phyloP scores from a whole-genome alignment of 78 protist species.

The Emiliania huxleyi region DNA sequence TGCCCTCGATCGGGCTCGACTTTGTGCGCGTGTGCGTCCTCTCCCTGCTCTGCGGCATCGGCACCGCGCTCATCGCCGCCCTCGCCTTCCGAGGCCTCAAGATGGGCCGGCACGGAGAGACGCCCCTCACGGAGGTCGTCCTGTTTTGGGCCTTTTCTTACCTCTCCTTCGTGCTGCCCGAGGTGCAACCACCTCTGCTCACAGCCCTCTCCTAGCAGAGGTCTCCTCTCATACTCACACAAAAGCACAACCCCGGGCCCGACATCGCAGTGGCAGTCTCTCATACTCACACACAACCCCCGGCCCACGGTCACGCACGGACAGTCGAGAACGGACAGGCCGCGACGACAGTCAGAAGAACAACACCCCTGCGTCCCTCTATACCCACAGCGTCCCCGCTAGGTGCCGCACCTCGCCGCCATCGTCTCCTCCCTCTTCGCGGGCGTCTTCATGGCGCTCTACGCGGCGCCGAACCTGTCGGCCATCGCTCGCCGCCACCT shows the following conservation, averaged over 20 bases:
- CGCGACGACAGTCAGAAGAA: too few relatives aligned
- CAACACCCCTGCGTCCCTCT: too few relatives aligned
- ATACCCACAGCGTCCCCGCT: too few relatives aligned
- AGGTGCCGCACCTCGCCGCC: constrained; percentile 47
- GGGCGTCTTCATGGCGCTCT: constrained; percentile 67
- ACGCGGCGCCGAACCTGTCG: constrained; percentile 63
- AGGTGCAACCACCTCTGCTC: too few relatives aligned
- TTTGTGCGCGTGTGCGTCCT: constrained; percentile 22
- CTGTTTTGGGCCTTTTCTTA: neutral
- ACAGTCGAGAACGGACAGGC: too few relatives aligned
- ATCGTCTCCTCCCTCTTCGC: constrained; percentile 53
- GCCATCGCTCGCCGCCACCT: neutral
- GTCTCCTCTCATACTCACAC: too few relatives aligned
- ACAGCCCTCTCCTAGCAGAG: too few relatives aligned
- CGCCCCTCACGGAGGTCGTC: neutral
- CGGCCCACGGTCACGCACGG: too few relatives aligned
- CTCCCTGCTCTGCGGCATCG: neutral
- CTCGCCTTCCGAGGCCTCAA: neutral
- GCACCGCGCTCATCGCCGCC: neutral
- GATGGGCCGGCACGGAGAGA: neutral
- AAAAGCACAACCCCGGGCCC: too few relatives aligned
- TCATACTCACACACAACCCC: too few relatives aligned
- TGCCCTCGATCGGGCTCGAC: neutral
- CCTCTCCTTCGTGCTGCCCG: too few relatives aligned
- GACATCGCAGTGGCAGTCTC: too few relatives aligned